Conservation (phyloP, 2,329 filamentous ascomycete species). For the Bipolaris sorokiniana region DNA sequence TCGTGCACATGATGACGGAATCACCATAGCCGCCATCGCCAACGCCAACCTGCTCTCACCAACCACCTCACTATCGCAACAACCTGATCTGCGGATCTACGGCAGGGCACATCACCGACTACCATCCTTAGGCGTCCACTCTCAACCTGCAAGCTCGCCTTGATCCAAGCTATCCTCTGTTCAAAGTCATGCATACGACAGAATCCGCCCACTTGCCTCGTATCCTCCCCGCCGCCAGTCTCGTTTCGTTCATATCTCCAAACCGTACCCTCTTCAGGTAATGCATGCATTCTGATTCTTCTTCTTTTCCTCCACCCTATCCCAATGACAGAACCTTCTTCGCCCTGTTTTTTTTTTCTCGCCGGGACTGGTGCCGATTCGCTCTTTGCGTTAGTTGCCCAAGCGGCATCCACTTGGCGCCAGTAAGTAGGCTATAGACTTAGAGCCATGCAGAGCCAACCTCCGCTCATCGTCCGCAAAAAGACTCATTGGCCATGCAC, state of each 20-base stretch:
- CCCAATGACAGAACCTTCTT: slow-evolving; percentile 8
- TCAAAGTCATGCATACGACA: slow-evolving; percentile 4
- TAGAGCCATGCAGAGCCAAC: not conserved
- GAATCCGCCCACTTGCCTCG: not conserved
- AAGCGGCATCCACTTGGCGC: slow-evolving; percentile 8
- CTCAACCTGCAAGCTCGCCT: not conserved
- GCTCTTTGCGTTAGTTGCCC: not conserved
- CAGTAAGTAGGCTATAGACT: not conserved
- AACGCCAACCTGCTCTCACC: not conserved
- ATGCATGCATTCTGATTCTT: slow-evolving; percentile 3
- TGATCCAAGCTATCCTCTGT: not conserved
- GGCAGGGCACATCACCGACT: not conserved
- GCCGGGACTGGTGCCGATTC: slow-evolving; percentile 9
- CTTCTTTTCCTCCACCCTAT: not conserved
- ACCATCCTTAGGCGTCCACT: not conserved
- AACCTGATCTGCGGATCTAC: slow-evolving; percentile 11
- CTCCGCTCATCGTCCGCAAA: not conserved
- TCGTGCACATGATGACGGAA: slow-evolving; percentile 13
- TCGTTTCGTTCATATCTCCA: slow-evolving; percentile 7
- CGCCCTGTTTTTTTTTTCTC: slow-evolving; percentile 9
- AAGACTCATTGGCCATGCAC: not conserved
- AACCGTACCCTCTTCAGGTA: slow-evolving; percentile 2
- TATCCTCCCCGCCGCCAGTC: slow-evolving; percentile 3
- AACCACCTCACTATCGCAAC: slow-evolving; percentile 4
- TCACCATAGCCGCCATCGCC: slow-evolving; percentile 4